Percentiles rank a stretch among this genome's conserved stretches.
phyloP scores from a whole-genome alignment of 768 basidiomycete species.

The Lactifluus volemus region DNA sequence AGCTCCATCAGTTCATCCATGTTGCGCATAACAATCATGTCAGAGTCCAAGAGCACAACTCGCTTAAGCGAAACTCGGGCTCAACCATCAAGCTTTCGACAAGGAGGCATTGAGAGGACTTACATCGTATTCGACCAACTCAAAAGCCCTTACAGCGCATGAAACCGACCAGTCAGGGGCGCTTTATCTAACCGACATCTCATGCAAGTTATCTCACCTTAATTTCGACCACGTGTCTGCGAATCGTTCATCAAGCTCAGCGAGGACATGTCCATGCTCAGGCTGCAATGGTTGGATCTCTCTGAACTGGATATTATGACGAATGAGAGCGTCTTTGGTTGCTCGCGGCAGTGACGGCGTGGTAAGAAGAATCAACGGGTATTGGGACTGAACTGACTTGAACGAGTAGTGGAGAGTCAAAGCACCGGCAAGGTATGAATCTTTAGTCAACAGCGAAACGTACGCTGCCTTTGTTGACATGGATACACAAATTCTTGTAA shows the following conservation, averaged over 20 bases:
- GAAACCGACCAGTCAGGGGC: neutral
- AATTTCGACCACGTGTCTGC: slow-evolving; percentile 60
- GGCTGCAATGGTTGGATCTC: slow-evolving; percentile 58
- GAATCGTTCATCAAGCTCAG: slow-evolving; percentile 39
- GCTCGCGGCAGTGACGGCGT: slow-evolving; percentile 33
- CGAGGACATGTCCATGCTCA: slow-evolving; percentile 32
- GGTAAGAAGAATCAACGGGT: slow-evolving; percentile 46
- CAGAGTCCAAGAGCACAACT: slow-evolving; percentile 74
- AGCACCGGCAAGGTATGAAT: slow-evolving; percentile 46
- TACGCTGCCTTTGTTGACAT: slow-evolving; percentile 47
- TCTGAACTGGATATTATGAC: slow-evolving; percentile 43
- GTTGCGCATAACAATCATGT: slow-evolving; percentile 77
- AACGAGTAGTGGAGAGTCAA: slow-evolving; percentile 48
- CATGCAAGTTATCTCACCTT: slow-evolving; percentile 27
- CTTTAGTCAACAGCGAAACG: slow-evolving; percentile 70
- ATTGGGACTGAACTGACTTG: slow-evolving; percentile 31
- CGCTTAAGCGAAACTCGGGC: slow-evolving; percentile 35
- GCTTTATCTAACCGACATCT: neutral
- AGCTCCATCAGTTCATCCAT: slow-evolving; percentile 70
- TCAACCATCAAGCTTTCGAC: neutral
- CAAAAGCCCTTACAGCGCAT: slow-evolving; percentile 41
- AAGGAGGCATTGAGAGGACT: slow-evolving; percentile 8
- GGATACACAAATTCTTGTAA: neutral
- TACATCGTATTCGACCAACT: slow-evolving; percentile 60
- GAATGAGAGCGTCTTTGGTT: slow-evolving; percentile 38